Evolutionary conservation across 306 rosid species (phyloP), one percentile per base, ranked within the genome.

Genomic region (Arachis hypogaea): DNA sequence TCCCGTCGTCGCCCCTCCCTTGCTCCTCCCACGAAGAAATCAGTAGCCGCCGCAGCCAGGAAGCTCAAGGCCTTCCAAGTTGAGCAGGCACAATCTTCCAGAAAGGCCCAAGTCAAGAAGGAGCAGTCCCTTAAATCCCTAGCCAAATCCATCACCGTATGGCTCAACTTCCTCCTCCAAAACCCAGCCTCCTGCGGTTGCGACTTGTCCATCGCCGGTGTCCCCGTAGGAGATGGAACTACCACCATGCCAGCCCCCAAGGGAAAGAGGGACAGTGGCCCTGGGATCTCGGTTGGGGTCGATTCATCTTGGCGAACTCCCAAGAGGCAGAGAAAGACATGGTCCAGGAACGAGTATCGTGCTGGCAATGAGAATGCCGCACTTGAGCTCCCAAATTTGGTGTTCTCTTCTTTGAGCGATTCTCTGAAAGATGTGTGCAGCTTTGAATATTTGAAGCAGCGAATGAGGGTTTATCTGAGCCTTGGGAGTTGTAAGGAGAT

Each of bases 161-260:
- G 98, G 98, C 96, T 93, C 30, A 93, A 93, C 75, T 93, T 93
- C 79, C 79, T 93, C 70, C 86, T 93, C 61, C 83, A 91, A 58
- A 88, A 81, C 22, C 98, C 98, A 2, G 73, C 78, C 10, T 86
- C 85, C 0, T 93, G 98, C 70, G 96, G 96, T 51, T 91, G 97
- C 62, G 72, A 82, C 38, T 40, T 81, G 44, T 72, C 90, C 0
- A 12, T 77, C 9, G 73, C 74, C 5, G 88, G 82, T 0, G 46
- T 76, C 44, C 69, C 33, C 46, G 30, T 77, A n/a, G 82, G 72
- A 10, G 56, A 78, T 7, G 60, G 18, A 18, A 38, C 6, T n/a
- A 73, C 44, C 2, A 52, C 77, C 7, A 22, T 63, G 5, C 57
- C 79, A 4, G 54, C 55, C 12, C n/a, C 77, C 7, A 86, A 85